Evolutionary conservation across 345 rosid species (phyloP).

Genomic region (Euphorbia tirucalli): DNA sequence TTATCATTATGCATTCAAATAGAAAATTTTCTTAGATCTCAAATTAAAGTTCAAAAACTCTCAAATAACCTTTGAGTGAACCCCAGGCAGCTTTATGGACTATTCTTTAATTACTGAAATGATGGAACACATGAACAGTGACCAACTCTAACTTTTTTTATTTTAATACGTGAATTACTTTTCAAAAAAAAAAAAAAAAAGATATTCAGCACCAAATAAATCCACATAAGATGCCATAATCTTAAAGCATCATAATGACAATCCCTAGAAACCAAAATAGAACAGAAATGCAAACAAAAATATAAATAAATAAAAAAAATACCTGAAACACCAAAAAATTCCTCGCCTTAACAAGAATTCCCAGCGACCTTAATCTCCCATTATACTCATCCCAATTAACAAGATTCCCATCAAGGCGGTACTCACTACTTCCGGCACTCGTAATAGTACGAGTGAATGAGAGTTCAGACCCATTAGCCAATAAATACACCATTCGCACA

Average conservation of each 20-base stretch:
- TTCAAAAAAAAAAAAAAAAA: too few species aligned
- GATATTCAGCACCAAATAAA: background rate
- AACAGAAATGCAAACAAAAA: background rate
- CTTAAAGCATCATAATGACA: conserved; percentile 1
- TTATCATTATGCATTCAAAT: background rate
- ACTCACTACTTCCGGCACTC: conserved; percentile 80
- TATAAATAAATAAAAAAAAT: too few species aligned
- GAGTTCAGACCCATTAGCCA: conserved; percentile 71
- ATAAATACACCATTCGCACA: conserved; percentile 69
- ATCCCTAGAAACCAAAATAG: background rate
- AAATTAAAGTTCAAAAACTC: background rate
- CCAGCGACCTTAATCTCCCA: conserved; percentile 64
- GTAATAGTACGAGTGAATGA: conserved; percentile 74
- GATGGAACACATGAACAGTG: background rate
- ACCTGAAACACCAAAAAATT: conserved; percentile 99
- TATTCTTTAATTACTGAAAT: background rate
- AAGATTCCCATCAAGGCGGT: conserved; percentile 64
- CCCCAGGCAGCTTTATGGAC: background rate
- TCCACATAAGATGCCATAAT: background rate
- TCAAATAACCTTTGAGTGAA: background rate
- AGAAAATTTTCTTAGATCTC: background rate
- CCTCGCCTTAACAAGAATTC: conserved; percentile 95
- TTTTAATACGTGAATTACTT: too few species aligned
- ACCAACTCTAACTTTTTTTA: too few species aligned
- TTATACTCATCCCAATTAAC: conserved; percentile 92